Evolutionary conservation across 495 filamentous ascomycete genomes (phyloP), one percentile per base, ranked within the genome.

Genomic region (Tuber indicum): DNA sequence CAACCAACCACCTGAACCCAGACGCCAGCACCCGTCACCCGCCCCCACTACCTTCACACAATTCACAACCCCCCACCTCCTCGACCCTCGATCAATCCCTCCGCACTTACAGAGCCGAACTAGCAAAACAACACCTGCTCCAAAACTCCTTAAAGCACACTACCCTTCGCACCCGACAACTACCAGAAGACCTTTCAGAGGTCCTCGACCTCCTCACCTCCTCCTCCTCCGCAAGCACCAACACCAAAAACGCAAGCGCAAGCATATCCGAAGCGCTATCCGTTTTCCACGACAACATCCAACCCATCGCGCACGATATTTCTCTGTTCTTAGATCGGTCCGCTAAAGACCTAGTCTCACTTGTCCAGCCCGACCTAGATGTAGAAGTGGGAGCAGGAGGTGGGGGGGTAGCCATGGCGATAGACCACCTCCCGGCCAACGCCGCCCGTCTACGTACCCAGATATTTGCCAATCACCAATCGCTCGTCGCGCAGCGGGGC

Each of bases 171-270:
- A 42, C 74, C 32, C 69, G 58, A 43, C 45, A 44, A 10, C 71
- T 83, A 2, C 79, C 82, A 19, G 82, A 83, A 4, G 82, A 83
- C 72, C 76, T 83, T 14, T 76, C 79, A 71, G 82, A 83, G 70
- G 81, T 78, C 70, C 74, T 83, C 70, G 82, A 83, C 58, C 73
- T 83, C 41, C 71, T 81, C 10, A 81, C 62, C 21, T 76, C 69
- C 26, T 17, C 69, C 26, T 17, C 72, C 79, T 32, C 79, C 75
- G 5, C 75, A 70, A 16, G 58, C 73, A 12, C 62, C 70, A n/a
- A 41, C 73, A 14, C 70, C 26, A 9, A 62, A 14, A 78, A 45
- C 74, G 71, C 6, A n/a, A 47, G 12, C 46, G 83, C 32, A 76
- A 26, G 58, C 26, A 16, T 81, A 16, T 75, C 73, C n/a, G 82